These are phyloP conservation scores for Beauveria sp. DNA, from an alignment of 2,329 filamentous ascomycete genomes.

Conservation along the genomic window DNA sequence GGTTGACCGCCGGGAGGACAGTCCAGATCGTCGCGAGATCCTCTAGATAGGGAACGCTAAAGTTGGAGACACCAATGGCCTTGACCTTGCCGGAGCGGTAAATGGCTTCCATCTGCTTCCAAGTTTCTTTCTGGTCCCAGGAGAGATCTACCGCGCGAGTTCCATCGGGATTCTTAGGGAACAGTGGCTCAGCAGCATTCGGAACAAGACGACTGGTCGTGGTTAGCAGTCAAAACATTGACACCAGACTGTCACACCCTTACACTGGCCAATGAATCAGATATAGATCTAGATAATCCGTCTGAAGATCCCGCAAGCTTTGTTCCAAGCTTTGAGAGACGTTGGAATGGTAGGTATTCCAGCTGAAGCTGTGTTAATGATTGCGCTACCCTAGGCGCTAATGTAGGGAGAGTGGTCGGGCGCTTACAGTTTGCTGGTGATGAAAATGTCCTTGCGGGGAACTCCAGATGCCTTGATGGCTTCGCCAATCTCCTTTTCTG, in stretches of 20 bases:
- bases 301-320: slow-evolving; percentile 63
- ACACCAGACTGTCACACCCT: slow-evolving; percentile 33
- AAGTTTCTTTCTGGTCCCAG: slow-evolving; percentile 57
- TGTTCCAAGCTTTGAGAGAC: slow-evolving; percentile 63
- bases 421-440: slow-evolving; percentile 63
- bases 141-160: slow-evolving; percentile 60
- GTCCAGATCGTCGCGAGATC: slow-evolving; percentile 41
- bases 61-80: slow-evolving; percentile 51
- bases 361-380: slow-evolving; percentile 25
- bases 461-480: slow-evolving; percentile 53
- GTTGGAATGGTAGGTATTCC: slow-evolving; percentile 69
- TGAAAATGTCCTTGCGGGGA: slow-evolving; percentile 64
- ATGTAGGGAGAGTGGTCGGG: not conserved
- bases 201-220: slow-evolving; percentile 27
- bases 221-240: not conserved
- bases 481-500: slow-evolving; percentile 67
- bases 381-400: not conserved
- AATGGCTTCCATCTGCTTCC: slow-evolving; percentile 67
- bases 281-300: slow-evolving; percentile 76
- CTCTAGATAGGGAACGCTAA: slow-evolving; percentile 46
- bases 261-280: slow-evolving; percentile 77
- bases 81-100: slow-evolving; percentile 49
- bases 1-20: slow-evolving; percentile 59
- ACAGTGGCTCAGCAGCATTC: slow-evolving; percentile 65
- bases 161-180: slow-evolving; percentile 60